Evolutionary conservation across 2,329 filamentous ascomycete genomes (phyloP), one percentile per base, ranked within the genome.

Genomic region (Paecilomyces dactylethromorphus): DNA sequence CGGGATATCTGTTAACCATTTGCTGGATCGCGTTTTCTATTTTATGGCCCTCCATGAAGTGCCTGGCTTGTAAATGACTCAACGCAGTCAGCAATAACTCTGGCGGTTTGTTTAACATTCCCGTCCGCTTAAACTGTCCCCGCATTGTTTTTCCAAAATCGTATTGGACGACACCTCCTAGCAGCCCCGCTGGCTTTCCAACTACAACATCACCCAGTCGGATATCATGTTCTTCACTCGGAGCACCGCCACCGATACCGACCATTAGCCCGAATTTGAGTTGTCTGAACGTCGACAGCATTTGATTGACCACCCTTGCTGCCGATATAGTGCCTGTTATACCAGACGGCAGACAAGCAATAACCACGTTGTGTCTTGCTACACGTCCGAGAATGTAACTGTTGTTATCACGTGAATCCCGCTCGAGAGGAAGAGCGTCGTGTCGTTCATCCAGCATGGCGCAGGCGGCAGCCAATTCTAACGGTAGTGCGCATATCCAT

Each of bases 241-340:
- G 64, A 6, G 59, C 61, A 0, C 64, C 64, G 3, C 63, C 63
- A 2, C 71, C 76, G 55, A 79, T 74, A 22, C 77, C 77, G 2
- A 80, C 75, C 70, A 80, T 74, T 1, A 80, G 64, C 1, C 70
- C 70, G 39, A 76, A 62, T 15, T 61, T 54, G 26, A 72, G 68
- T n/a, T n/a, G n/a, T n/a, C n/a, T n/a, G n/a, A n/a, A n/a, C n/a
- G n/a, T n/a, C n/a, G n/a, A n/a, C n/a, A n/a, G n/a, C n/a, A n/a
- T n/a, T n/a, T n/a, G n/a, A n/a, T n/a, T n/a, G n/a, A n/a, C 67
- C 3, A 75, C 69, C 2, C 59, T 62, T 18, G 71, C 66, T 1
- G 73, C 72, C 8, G 70, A 65, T 21, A 22, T 59, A 51, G 54
- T 70, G 53, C 65, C 72, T 56, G 64, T 68, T 29, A 62, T 60